A percentile compares a stretch with the other conserved stretches of the same genome.
Conservation (phyloP, 768 basidiomycete genomes). For the Collybia nuda region DNA sequence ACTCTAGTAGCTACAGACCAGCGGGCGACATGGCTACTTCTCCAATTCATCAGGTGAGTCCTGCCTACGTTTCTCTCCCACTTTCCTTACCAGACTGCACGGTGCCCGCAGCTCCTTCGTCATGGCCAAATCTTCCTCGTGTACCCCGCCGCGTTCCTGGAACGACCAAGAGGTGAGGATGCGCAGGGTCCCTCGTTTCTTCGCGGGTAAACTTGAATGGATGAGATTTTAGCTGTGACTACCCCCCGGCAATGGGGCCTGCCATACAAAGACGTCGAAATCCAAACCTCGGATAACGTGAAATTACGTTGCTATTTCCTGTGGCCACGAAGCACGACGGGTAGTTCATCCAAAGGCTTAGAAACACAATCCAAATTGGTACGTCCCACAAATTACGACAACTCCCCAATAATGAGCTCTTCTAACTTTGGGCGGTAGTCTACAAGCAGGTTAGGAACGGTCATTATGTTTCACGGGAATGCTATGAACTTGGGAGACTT, state of each 20-base stretch:
- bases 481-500: slow-evolving; percentile 75
- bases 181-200: neutral
- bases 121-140: slow-evolving; percentile 17
- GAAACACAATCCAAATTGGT: neutral
- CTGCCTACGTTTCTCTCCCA: too few relatives aligned
- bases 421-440: neutral
- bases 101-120: slow-evolving; percentile 6
- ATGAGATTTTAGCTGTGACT: neutral
- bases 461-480: slow-evolving; percentile 89
- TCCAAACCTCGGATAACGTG: slow-evolving; percentile 5
- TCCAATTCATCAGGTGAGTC: too few relatives aligned
- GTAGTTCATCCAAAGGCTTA: neutral
- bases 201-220: too few relatives aligned
- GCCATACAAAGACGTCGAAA: slow-evolving; percentile 1
- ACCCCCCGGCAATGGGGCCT: neutral
- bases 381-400: neutral
- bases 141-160: slow-evolving; percentile 16
- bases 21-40: too few relatives aligned
- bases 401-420: too few relatives aligned
- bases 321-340: neutral
- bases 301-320: slow-evolving; percentile 6
- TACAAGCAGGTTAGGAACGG: slow-evolving; percentile 52
- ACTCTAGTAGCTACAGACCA: too few relatives aligned
- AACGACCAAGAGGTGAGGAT: slow-evolving; percentile 6
- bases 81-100: too few relatives aligned